Conservation (phyloP, 805 yeast species). For the Lipomyces kockii region DNA sequence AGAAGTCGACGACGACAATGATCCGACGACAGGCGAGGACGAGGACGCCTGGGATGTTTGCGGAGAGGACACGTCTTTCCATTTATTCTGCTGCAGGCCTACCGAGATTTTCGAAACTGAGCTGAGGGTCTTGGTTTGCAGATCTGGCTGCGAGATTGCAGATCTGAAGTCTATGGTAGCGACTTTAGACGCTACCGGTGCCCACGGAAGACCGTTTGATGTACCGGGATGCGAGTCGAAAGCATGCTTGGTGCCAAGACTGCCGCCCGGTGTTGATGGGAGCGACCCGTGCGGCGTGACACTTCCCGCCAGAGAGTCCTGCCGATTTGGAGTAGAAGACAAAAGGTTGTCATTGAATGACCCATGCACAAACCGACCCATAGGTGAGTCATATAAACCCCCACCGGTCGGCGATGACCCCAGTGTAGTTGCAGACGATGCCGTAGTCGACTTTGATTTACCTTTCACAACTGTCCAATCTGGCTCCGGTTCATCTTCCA, state of each 20-base stretch:
- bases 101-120: slow-evolving; percentile 27
- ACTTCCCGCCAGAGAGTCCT: slow-evolving; percentile 10
- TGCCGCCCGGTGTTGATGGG: slow-evolving; percentile 4
- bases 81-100: slow-evolving; percentile 18
- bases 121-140: background rate
- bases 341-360: slow-evolving; percentile 5
- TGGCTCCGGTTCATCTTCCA: slow-evolving; percentile 34
- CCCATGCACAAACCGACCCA: slow-evolving; percentile 7
- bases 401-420: slow-evolving; percentile 31
- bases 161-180: slow-evolving; percentile 19
- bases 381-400: background rate
- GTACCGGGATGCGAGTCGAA: background rate
- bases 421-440: slow-evolving; percentile 18
- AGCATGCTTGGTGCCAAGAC: background rate
- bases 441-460: slow-evolving; percentile 17
- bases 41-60: background rate
- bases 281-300: slow-evolving; percentile 14
- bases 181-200: slow-evolving; percentile 16
- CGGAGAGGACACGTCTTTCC: background rate
- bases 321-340: slow-evolving; percentile 2
- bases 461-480: slow-evolving; percentile 28
- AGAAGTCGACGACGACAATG: background rate
- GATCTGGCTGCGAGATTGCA: background rate
- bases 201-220: slow-evolving; percentile 15
- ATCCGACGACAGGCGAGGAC: background rate